Evolutionary conservation across 495 filamentous ascomycete genomes (phyloP), one percentile per base, ranked within the genome.

Genomic region (Aspergillus biplanus): DNA sequence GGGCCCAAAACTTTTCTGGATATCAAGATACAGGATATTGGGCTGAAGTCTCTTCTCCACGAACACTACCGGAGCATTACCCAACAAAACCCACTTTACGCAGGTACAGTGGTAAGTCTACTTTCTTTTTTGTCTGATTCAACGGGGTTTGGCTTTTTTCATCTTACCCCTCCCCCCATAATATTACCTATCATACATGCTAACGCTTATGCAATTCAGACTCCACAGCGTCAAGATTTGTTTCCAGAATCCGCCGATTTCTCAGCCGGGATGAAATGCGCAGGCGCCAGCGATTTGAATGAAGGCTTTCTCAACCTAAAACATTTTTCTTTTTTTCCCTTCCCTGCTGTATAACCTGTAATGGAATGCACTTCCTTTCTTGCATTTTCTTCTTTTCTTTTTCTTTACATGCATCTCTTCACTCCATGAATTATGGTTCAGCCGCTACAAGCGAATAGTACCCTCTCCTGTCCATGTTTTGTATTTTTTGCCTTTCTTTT

Each of bases 21-120:
- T 73, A 77, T 64, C 68, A 65, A 33, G 70, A 80, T 62, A 71
- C 65, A 35, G 65, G 66, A 54, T 78, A 78, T 63, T 80, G 74
- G 75, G 71, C 74, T 6, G 71, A 76, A 13, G 70, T 69, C 27
- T 78, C 78, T 48, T 72, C 73, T 0, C 71, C 74, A 35, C 70
- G 70, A 33, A 59, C 70, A 6, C 49, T 61, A 3, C 62, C 73
- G 53, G 68, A 76, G 52, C 39, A 66, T 50, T 61, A 59, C 15
- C 63, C 57, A 2, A 47, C 53, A 0, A 67, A 65, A 55, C 52
- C 61, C 46, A 52, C 60, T 1, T 35, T 61, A 37, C 73, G 70
- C 56, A 67, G 70, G 48, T 59, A 63, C 53, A 72, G 59, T 67
- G 72, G 75, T 78, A 67, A 63, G 74, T 66, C 58, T 31, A 33